Evolutionary conservation across 345 rosid species (phyloP).

Genomic region (Eucalyptus cladocalyx): DNA sequence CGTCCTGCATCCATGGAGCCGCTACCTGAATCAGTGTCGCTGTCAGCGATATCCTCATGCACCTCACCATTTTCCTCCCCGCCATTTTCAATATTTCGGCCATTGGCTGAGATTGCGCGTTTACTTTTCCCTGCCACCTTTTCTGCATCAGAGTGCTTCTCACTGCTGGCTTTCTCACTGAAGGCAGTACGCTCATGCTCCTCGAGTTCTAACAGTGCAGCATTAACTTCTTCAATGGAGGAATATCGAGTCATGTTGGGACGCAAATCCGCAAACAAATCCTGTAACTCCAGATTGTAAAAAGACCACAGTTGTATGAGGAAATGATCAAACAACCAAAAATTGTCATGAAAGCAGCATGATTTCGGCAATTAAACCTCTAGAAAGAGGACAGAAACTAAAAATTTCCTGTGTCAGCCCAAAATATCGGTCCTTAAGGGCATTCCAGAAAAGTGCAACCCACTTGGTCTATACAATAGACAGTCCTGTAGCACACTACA

Average conservation of each 20-base stretch:
- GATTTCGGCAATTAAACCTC: neutral
- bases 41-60: conserved; percentile 49
- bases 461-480: neutral
- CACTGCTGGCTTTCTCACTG: conserved; percentile 45
- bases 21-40: conserved; percentile 82
- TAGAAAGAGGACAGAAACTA: neutral
- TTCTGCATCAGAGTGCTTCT: conserved; percentile 52
- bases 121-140: conserved; percentile 35
- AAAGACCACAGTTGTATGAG: neutral
- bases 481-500: neutral
- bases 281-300: conserved; percentile 29
- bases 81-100: conserved; percentile 27
- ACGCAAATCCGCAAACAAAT: conserved; percentile 83
- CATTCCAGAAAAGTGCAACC: neutral
- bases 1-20: conserved; percentile 54
- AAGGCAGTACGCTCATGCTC: conserved; percentile 56
- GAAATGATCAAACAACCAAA: neutral
- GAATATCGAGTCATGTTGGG: conserved; percentile 72
- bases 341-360: neutral
- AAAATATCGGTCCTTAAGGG: neutral
- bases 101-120: conserved; percentile 30
- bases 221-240: conserved; percentile 73
- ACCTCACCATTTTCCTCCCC: conserved; percentile 62
- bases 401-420: neutral
- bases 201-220: conserved; percentile 70